Base-by-base conservation (phyloP, 208 protist genomes). In the Blastocrithidia nonstop region DNA sequence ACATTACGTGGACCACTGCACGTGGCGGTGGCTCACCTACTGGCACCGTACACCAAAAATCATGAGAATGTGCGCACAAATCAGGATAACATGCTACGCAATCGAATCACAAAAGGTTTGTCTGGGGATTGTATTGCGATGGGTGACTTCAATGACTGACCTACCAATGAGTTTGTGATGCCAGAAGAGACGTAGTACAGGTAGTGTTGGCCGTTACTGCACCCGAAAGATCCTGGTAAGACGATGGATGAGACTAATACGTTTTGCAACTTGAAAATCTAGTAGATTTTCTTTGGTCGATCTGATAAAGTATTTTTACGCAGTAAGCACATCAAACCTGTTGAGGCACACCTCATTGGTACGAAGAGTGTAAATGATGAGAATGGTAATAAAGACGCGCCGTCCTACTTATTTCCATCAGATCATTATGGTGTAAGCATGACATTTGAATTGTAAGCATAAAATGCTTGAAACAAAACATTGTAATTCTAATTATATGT, bases 81-180 rank as follows among this genome's bases (percentile, higher is more conserved):
- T 19, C 85, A 93, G 46, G 77, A 89, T 45, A 55, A 65, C 6
- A 61, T 58, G 16, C 47, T 93, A 45, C 76, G 76, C 7, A 59
- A 65, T 21, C 55, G 58, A 24, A 54, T 89, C 48, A 61, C 49
- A 13, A 72, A 71, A 20, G 49, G 66, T 23, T 26, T 70, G 11
- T 44, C 23, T 25, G 66, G 59, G 16, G 75, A 89, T 64, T 68
- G 57, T 31, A 36, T 93, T 11, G 68, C 69, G 5, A 88, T 93
- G 80, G 85, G 85, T 5, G 85, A 93, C 60, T 93, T 93, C 68
- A 93, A 93, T 52, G 80, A 90, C 64, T 89, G 77, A 72, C 85
- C 85, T 15, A 66, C 61, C 35, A 88, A 79, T 50, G 75, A 89
- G 54, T 90, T 93, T 45, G 28, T 55, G 33, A 88, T 93, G 80